A percentile compares a stretch with the other conserved stretches of the same genome.
phyloP scores from a whole-genome alignment of 371 early-diverging fungal genomes.

The Rhizopus stolonifer region DNA sequence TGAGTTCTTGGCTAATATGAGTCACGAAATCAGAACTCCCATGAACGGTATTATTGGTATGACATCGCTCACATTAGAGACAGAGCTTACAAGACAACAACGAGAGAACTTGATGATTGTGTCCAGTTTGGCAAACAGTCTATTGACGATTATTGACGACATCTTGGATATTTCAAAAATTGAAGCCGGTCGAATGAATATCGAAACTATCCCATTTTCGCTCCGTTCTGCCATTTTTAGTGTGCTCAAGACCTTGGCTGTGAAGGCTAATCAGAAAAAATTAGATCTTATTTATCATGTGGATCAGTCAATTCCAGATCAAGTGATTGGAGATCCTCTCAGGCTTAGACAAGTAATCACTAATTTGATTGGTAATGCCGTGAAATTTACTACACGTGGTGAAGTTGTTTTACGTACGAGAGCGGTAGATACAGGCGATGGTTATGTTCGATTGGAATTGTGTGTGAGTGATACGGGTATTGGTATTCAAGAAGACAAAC shows the following conservation, averaged over 20 bases:
- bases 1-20: too few relatives aligned
- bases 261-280: too few relatives aligned
- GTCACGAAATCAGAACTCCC: conserved; percentile 74
- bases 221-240: conserved; percentile 62
- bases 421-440: conserved; percentile 27
- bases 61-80: conserved; percentile 58
- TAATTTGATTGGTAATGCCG: conserved; percentile 76
- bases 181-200: conserved; percentile 71
- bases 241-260: conserved; percentile 60
- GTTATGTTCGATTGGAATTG: conserved; percentile 51
- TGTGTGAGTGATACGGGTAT: too few relatives aligned
- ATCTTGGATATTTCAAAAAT: conserved; percentile 81
- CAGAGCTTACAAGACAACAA: conserved; percentile 68
- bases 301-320: conserved; percentile 63
- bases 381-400: conserved; percentile 78
- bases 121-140: conserved; percentile 57
- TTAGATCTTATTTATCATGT: conserved; percentile 58
- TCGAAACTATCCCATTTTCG: conserved; percentile 65
- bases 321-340: conserved; percentile 69
- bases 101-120: conserved; percentile 72
- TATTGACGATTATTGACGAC: conserved; percentile 74
- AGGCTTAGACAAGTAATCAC: conserved; percentile 76
- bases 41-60: conserved; percentile 78
- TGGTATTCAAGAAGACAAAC: conserved; percentile 66
- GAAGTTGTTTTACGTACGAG: conserved; percentile 53